Base-by-base conservation (phyloP, 2,329 filamentous ascomycete genomes). In the Rosellinia necatrix region DNA sequence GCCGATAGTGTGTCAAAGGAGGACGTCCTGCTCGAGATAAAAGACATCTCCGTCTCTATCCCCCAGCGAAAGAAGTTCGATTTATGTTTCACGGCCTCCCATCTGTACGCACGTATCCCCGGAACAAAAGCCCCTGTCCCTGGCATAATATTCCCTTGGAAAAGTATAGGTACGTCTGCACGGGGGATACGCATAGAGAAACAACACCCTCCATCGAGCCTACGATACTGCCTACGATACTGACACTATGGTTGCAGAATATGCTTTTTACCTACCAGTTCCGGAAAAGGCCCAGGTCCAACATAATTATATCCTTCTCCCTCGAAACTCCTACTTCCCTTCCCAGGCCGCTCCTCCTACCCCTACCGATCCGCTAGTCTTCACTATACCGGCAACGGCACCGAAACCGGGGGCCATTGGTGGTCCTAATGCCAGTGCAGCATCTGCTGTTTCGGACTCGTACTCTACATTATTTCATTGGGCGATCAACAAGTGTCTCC, bases 11-110 rank as follows among this genome's bases (percentile, higher is more conserved):
- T 80, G 0, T 74, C 75, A 1, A 72, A 75, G 5, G 83, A 87
- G 62, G 65, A 75, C 6, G 72, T 87, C 0, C 70, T 87, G 22
- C 74, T 88, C 15, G 81, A 82, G 60, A 76, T 88, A 56, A 86
- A 85, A 69, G 86, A 88, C 40, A 84, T 89, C 17, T 88, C 85
- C 0, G 77, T 88, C n/a, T 82, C 84, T 1, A 78, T 87, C 3
- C 86, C 86, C 0, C 83, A 86, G 72, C 78, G 86, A 60, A 89
- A 89, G 72, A 89, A 88, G 71, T 84, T 84, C 63, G 83, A 85
- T 61, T 70, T 89, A 7, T 85, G 82, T 70, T 81, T 88, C 59
- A 88, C 85, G 2, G 72, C 77, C 5, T 77, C 78, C 57, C 81
- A 83, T 60, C 65, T 88, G 29, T 87, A 86, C 60, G 84, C 83